Evolutionary conservation across 164 flowering plant genomes (phyloP), one percentile per base, ranked within the genome.

Genomic region (Dillenia turbinata): DNA sequence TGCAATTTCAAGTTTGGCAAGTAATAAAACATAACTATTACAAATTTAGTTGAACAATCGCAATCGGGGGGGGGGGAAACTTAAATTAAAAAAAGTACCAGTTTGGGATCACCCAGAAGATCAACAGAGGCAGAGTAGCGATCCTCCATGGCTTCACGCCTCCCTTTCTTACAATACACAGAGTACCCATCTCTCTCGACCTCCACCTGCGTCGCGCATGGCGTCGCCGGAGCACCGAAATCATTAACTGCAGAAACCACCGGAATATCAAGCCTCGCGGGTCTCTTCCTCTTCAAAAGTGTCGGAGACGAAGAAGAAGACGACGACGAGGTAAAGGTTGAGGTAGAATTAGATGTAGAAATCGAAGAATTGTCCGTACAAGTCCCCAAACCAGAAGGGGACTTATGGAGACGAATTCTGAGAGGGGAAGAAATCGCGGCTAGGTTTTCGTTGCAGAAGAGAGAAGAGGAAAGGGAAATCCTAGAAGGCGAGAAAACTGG

Each of bases 111-210:
- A 8, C 86, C 91, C 3, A 77, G 73, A 54, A 85, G 44, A 64
- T 78, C 77, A n/a, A 81, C 59, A 6, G 61, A 54, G 24, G 89
- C 89, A 2, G 89, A 83, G 71, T 75, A 86, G 16, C 95, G 72
- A 77, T 94, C 97, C 77, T 94, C 97, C 88, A 87, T 85, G 8
- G 72, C 77, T 26, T 73, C 91, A 66, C 92, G 83, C 79, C 85
- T 80, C 57, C 98, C 96, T 66, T 72, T 82, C 82, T 87, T 91
- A 69, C 96, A 89, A 67, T 66, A 89, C 26, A 89, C 95, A 33
- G 86, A 78, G 62, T 73, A 87, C 59, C 79, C 84, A 43, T 80
- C 81, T 17, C 78, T 79, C 63, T 83, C 91, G 12, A 52, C 71
- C 75, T 79, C 92, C 57, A 81, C 69, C 61, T 63, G 78, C 48